phyloP scores from a whole-genome alignment of 192 early-diverging fungal genomes.

The Entomortierella chlamydospora region DNA sequence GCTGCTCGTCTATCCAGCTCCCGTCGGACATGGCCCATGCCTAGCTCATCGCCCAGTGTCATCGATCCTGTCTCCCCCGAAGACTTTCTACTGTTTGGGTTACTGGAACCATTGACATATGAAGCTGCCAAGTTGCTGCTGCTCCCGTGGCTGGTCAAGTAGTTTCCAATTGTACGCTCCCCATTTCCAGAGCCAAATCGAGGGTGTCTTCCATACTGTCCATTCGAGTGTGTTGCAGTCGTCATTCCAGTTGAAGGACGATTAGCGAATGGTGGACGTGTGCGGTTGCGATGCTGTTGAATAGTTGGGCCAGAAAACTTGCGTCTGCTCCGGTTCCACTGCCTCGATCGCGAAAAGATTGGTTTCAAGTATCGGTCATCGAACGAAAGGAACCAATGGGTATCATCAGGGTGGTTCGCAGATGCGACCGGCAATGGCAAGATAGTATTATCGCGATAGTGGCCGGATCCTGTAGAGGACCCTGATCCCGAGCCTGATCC shows the following conservation, averaged over 20 bases:
- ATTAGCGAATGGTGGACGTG: neutral
- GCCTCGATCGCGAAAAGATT: conserved; percentile 70
- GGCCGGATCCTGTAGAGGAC: conserved; percentile 35
- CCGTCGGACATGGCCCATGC: conserved; percentile 48
- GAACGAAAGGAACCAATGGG: conserved; percentile 89
- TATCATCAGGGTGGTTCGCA: conserved; percentile 57
- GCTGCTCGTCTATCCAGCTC: conserved; percentile 45
- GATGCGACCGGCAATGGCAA: conserved; percentile 30
- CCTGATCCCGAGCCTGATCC: conserved; percentile 38
- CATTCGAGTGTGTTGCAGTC: conserved; percentile 22
- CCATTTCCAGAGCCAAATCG: conserved; percentile 39
- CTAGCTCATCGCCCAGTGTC: conserved; percentile 47
- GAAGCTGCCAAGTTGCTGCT: conserved; percentile 23
- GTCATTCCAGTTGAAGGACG: conserved; percentile 35
- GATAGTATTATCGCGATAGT: conserved; percentile 35
- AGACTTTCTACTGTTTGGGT: conserved; percentile 17
- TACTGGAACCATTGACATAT: conserved; percentile 1
- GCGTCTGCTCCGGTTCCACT: conserved; percentile 45
- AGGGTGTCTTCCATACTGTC: conserved; percentile 24
- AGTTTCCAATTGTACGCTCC: conserved; percentile 7
- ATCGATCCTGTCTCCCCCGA: conserved; percentile 31
- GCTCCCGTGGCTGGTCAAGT: conserved; percentile 31
- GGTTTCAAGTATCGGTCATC: conserved; percentile 85
- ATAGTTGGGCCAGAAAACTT: conserved; percentile 38
- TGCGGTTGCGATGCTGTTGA: conserved; percentile 28